Base-by-base conservation (phyloP, 2,329 filamentous ascomycete genomes). In the Colletotrichum sp. region DNA sequence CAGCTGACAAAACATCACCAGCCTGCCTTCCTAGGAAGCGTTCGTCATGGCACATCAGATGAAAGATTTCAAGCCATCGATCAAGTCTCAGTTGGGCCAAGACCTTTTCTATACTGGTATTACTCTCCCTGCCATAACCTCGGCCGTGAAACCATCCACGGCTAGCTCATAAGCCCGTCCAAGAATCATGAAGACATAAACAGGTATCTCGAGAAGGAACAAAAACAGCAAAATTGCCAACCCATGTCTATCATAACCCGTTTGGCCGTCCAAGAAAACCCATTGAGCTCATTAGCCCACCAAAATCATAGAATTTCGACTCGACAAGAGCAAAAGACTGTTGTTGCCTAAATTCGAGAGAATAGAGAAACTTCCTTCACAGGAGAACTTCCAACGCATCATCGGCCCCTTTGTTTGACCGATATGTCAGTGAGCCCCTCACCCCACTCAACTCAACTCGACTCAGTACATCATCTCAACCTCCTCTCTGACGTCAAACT, bases 401-500 rank as follows among this genome's bases (percentile, higher is more conserved):
- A 44, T 44, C 39, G 39, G 39, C 1, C 39, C 1, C 39, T 44
- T 1, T 39, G 1, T n/a, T 1, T 10, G 18, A n/a, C 8, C 39
- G 18, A n/a, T 3, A 44, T 5, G 36, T 44, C 36, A 18, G 36
- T 39, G 16, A 16, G 15, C 7, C 15, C 39, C 39, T 16, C 15
- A 32, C 32, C 5, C 6, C 18, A n/a, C 18, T 6, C 39, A 66
- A 34, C 16, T 28, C 8, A 66, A 32, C 24, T 39, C 24, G 18
- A 5, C 32, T 75, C 64, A 76, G 34, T 59, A 73, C 57, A 57
- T 59, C 32, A 68, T 12, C 8, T 75, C 70, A 18, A 28, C 68
- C n/a, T 74, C 74, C 59, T 76, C 75, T 44, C 68, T 66, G 15
- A 67, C 62, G 22, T 78, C 69, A n/a, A 77, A 62, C 8, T 77